A percentile compares a stretch with the other conserved stretches of the same genome.
phyloP scores from a whole-genome alignment of 345 rosid genomes.

The Rhodamnia argentea region DNA sequence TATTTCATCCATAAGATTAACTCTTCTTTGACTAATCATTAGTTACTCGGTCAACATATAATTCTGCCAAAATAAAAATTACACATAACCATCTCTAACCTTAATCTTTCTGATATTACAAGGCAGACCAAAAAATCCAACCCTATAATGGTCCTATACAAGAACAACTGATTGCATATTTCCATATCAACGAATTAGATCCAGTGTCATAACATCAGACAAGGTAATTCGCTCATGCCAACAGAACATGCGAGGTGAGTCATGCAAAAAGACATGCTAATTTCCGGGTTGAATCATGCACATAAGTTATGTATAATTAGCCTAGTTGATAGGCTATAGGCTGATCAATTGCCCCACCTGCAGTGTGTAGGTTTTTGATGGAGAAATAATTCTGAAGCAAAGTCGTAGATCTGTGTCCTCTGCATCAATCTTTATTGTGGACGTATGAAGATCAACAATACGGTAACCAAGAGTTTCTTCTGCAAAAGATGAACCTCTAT shows the following conservation, averaged over 20 bases:
- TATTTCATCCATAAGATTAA: background rate
- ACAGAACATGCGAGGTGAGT: background rate
- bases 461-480: constrained; percentile 45
- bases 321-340: background rate
- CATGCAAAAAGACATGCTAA: background rate
- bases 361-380: constrained; percentile 59
- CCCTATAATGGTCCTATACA: background rate
- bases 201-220: background rate
- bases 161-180: background rate
- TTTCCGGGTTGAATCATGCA: background rate
- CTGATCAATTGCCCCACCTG: constrained; percentile 37
- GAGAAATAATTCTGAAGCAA: constrained; percentile 83
- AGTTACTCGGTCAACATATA: background rate
- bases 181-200: background rate
- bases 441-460: constrained; percentile 55
- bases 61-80: background rate
- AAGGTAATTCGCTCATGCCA: background rate
- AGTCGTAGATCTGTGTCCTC: constrained; percentile 73
- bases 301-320: background rate
- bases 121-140: background rate
- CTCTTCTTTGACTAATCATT: background rate
- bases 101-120: background rate
- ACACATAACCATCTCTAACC: background rate
- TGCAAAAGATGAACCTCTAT: constrained; percentile 39
- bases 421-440: constrained; percentile 66